Evolutionary conservation across 139 green algal genomes (phyloP).

Genomic region (Chlorella sp.): DNA sequence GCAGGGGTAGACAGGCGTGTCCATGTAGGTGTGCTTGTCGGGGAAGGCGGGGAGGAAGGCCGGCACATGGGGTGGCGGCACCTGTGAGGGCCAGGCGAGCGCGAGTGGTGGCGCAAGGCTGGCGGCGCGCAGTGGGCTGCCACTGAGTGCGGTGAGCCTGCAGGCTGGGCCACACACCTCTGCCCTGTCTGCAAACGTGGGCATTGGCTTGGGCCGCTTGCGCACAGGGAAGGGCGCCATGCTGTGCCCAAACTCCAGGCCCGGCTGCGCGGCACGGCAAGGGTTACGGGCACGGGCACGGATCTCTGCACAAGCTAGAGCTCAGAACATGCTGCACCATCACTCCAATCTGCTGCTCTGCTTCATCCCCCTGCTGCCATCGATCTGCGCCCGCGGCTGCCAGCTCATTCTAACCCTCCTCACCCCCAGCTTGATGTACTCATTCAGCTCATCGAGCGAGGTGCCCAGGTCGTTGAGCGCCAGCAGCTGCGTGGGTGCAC

Average conservation of each 20-base stretch:
- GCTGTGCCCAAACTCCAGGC: conserved; percentile 70
- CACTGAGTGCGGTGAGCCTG: background rate
- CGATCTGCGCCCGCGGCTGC: background rate
- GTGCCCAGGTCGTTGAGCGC: conserved; percentile 77
- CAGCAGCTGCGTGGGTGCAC: conserved; percentile 49
- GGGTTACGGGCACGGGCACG: too few species aligned
- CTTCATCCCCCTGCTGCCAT: background rate
- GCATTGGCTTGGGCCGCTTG: conserved; percentile 33
- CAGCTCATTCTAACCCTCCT: background rate
- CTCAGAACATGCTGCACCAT: background rate
- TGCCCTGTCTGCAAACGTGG: conserved; percentile 57
- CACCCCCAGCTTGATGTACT: conserved; percentile 31
- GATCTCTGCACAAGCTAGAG: background rate
- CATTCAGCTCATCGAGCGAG: conserved; percentile 51
- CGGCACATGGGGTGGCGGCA: conserved; percentile 69
- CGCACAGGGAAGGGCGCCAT: conserved; percentile 65
- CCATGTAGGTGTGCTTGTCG: conserved; percentile 80
- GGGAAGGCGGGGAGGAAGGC: conserved; percentile 84
- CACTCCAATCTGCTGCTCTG: background rate
- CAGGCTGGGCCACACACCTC: conserved; percentile 25
- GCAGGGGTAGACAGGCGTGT: conserved; percentile 43
- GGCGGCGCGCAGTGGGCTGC: background rate
- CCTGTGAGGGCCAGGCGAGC: conserved; percentile 31
- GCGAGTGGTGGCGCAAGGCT: conserved; percentile 10
- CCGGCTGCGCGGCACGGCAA: conserved; percentile 22